Base-by-base conservation (phyloP, 2,329 filamentous ascomycete genomes). In the Ascocoryne sarcoides region DNA sequence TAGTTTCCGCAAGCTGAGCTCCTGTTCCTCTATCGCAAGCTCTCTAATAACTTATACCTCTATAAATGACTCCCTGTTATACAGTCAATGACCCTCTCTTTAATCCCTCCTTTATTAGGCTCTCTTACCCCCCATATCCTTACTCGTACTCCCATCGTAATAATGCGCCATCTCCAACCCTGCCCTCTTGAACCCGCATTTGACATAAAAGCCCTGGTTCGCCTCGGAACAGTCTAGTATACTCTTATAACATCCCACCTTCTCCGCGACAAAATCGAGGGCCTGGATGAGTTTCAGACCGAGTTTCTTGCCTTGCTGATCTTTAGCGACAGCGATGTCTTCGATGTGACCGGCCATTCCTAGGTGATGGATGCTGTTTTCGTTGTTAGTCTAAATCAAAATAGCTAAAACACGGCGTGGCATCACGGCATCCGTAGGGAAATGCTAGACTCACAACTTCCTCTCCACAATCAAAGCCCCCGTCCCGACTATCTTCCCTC, bases 81-180 rank as follows among this genome's bases (percentile, higher is more conserved):
- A 26, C 23, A 26, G 23, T 26, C 7, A 26, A 26, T 12, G 12
- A 26, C 7, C 12, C 7, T 26, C 23, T 26, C 23, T 26, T 12
- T 7, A 12, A 26, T 7, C 12, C 23, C 23, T 26, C 23, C 23
- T n/a, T n/a, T n/a, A n/a, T 26, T 12, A 26, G 23, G 23, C 7
- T 12, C 12, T 26, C 23, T 26, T 26, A 26, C 23, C 23, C 23
- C 7, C 7, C 23, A 26, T 26, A 26, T 43, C 42, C 30, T 43
- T 44, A 30, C 39, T 42, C 12, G 45, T 37, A 23, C 29, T 29
- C 5, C 40, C 48, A 36, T 57, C 48, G 37, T 93, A 92, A 66
- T 95, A 95, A 69, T 95, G 87, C 32, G 90, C 88, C 92, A 98
- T 96, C 66, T 98, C 86, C 42, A 95, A 67, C 12, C 92, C 92